These are phyloP conservation scores for Suhomyces taliae DNA, from an alignment of 1,139 yeast species.

Conservation along the genomic window DNA sequence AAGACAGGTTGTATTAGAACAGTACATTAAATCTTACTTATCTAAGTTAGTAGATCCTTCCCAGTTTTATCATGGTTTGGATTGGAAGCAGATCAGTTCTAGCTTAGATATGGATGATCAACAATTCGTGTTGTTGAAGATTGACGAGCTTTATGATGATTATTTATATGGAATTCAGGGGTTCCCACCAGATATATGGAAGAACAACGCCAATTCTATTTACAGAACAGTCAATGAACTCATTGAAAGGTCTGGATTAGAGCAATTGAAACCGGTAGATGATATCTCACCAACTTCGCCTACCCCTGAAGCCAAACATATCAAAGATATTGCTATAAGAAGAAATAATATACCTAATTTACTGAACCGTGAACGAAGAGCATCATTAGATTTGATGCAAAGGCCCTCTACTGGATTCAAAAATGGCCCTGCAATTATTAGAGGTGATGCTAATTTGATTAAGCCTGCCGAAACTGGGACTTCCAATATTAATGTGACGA, in stretches of 20 bases:
- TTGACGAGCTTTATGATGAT: constrained; percentile 26
- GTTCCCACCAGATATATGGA: constrained; percentile 2
- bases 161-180: constrained; percentile 11
- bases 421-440: constrained; percentile 5
- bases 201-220: constrained; percentile 1
- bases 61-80: constrained; percentile 19
- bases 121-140: constrained; percentile 21
- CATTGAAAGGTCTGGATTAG: constrained; percentile 3
- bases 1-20: constrained; percentile 18
- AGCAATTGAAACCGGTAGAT: background rate
- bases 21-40: constrained; percentile 15
- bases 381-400: constrained; percentile 34
- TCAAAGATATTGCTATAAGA: background rate
- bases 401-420: constrained; percentile 4
- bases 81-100: constrained; percentile 19
- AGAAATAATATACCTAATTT: background rate
- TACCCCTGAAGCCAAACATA: background rate
- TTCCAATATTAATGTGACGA: constrained; percentile 36
- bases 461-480: constrained; percentile 35
- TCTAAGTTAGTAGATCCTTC: constrained; percentile 13
- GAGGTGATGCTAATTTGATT: constrained; percentile 21
- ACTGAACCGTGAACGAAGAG: constrained; percentile 21
- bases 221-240: background rate
- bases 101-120: constrained; percentile 16
- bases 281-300: background rate